Conservation (phyloP, 2,329 filamentous ascomycete species). For the Nemania sp. region DNA sequence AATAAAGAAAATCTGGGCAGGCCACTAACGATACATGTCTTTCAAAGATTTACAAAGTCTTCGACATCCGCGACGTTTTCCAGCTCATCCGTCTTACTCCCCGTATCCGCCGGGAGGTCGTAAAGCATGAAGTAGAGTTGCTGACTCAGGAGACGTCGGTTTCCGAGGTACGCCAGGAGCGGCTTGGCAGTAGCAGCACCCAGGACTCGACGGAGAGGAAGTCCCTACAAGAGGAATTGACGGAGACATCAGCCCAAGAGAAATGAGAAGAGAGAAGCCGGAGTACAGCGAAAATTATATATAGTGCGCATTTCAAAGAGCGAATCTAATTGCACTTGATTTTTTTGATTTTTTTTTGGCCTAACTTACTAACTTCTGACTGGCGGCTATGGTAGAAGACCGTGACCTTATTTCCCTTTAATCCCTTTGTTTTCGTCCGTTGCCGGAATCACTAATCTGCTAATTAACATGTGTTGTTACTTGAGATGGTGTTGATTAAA, state of each 20-base stretch:
- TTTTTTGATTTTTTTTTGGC: no score
- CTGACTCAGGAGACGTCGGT: background rate
- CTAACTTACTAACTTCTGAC: no score
- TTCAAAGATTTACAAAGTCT: conserved; percentile 32
- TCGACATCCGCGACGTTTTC: conserved; percentile 34
- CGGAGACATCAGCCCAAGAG: background rate
- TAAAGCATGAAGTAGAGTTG: conserved; percentile 20
- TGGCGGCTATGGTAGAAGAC: no score
- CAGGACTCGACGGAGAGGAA: conserved; percentile 21
- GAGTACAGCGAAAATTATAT: background rate
- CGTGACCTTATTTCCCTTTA: background rate
- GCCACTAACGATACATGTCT: conserved; percentile 6
- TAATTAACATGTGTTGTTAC: no score
- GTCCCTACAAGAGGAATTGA: conserved; percentile 10
- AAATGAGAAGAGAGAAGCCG: background rate
- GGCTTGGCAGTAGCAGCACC: conserved; percentile 6
- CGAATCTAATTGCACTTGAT: no score
- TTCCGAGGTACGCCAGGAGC: background rate
- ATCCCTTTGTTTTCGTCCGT: no score
- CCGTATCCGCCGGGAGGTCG: conserved; percentile 25
- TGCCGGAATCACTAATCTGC: no score
- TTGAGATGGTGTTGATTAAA: background rate
- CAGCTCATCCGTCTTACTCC: conserved; percentile 27
- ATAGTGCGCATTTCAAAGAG: no score
- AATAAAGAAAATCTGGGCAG: background rate